phyloP scores from a whole-genome alignment of 768 basidiomycete genomes.

The Mycena albidolilacea region DNA sequence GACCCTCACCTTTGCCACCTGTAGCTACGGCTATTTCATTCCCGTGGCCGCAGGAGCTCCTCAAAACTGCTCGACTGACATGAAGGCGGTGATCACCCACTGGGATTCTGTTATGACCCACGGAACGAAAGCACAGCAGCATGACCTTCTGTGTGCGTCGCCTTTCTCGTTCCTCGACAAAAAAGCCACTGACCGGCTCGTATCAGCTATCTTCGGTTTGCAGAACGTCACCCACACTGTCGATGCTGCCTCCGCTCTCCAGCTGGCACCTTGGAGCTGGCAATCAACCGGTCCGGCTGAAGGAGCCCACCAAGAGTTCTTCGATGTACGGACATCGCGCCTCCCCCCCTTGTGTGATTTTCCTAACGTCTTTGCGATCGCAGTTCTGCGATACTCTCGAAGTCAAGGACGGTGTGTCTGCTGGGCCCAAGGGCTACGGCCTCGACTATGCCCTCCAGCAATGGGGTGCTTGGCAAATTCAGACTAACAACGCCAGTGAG shows the following conservation, averaged over 20 bases:
- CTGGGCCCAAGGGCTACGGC: slow-evolving; percentile 58
- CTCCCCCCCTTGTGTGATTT: not conserved
- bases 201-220: slow-evolving; percentile 31
- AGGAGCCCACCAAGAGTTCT: slow-evolving; percentile 54
- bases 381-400: slow-evolving; percentile 64
- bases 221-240: slow-evolving; percentile 35
- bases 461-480: slow-evolving; percentile 61
- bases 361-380: not conserved
- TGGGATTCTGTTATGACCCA: slow-evolving; percentile 58
- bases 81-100: slow-evolving; percentile 63
- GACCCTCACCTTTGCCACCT: slow-evolving; percentile 45
- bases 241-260: slow-evolving; percentile 35
- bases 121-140: slow-evolving; percentile 28
- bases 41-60: slow-evolving; percentile 66
- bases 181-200: not conserved
- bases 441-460: slow-evolving; percentile 58
- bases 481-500: slow-evolving; percentile 46
- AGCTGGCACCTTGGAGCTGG: slow-evolving; percentile 59
- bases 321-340: slow-evolving; percentile 35
- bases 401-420: slow-evolving; percentile 59
- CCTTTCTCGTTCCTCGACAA: not conserved
- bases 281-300: slow-evolving; percentile 58
- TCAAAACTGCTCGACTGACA: slow-evolving; percentile 66
- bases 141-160: slow-evolving; percentile 29
- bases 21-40: slow-evolving; percentile 63